phyloP scores from a whole-genome alignment of 352 stramenopile species.

The Blastocystis sp. region DNA sequence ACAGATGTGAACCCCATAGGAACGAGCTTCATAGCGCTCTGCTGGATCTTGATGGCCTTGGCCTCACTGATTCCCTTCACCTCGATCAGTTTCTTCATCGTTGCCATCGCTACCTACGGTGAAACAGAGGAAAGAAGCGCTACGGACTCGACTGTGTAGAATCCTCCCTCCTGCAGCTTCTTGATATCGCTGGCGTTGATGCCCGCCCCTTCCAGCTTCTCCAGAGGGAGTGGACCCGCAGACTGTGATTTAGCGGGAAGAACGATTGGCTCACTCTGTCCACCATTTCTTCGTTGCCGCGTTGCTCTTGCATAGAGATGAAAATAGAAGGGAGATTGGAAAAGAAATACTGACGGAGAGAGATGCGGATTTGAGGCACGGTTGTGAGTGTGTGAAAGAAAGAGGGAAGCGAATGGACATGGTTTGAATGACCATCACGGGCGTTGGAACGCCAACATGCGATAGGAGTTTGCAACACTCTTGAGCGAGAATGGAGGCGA shows the following conservation, averaged over 20 bases:
- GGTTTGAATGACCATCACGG: too few species aligned
- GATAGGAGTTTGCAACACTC: too few species aligned
- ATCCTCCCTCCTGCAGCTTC: conserved; percentile 92
- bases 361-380: background rate
- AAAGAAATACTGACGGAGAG: background rate
- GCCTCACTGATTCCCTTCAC: too few species aligned
- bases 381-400: background rate
- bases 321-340: background rate
- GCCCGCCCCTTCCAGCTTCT: conserved; percentile 88
- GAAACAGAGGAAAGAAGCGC: background rate
- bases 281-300: background rate
- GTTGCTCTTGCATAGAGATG: conserved; percentile 16
- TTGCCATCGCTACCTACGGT: conserved; percentile 85
- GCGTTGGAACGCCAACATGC: too few species aligned
- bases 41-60: too few species aligned
- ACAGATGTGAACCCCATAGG: conserved; percentile 86
- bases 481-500: too few species aligned
- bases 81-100: conserved; percentile 88
- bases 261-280: background rate
- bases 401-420: background rate
- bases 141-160: conserved; percentile 89
- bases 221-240: conserved; percentile 53
- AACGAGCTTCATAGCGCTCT: conserved; percentile 84
- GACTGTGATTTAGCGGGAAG: background rate
- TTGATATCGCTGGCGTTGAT: conserved; percentile 94